Conservation (phyloP, 1,284 basidiomycete genomes). For the Neonothopanus nambi region DNA sequence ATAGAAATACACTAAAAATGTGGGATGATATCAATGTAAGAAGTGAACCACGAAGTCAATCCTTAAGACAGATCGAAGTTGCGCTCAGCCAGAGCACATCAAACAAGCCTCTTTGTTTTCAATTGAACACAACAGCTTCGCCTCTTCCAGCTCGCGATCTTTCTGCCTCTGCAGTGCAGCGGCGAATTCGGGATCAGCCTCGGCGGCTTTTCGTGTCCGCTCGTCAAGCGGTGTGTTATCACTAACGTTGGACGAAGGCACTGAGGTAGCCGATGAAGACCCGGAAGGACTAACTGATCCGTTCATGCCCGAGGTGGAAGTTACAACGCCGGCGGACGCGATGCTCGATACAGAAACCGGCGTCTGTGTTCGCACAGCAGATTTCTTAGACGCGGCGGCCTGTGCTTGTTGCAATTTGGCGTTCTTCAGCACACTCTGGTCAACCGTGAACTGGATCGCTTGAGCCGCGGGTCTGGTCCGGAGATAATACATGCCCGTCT, state of each 20-base stretch:
- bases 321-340: background rate
- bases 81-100: constrained; percentile 78
- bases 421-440: constrained; percentile 76
- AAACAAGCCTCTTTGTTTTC: constrained; percentile 89
- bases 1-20: too few species aligned
- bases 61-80: too few species aligned
- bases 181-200: constrained; percentile 78
- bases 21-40: too few species aligned
- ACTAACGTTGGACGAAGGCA: constrained; percentile 19
- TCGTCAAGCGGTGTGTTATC: constrained; percentile 39
- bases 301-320: background rate
- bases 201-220: constrained; percentile 52
- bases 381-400: constrained; percentile 30
- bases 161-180: constrained; percentile 75
- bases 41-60: too few species aligned
- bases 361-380: constrained; percentile 2
- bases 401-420: constrained; percentile 58
- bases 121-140: constrained; percentile 78
- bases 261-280: constrained; percentile 15
- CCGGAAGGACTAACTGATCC: background rate
- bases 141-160: constrained; percentile 78
- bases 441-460: constrained; percentile 98
- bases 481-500: constrained; percentile 98
- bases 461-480: constrained; percentile 93
- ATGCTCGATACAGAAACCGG: too few species aligned